Evolutionary conservation across 2,329 filamentous ascomycete species (phyloP), one percentile per base, ranked within the genome.

Genomic region (Pseudocercospora ulei): DNA sequence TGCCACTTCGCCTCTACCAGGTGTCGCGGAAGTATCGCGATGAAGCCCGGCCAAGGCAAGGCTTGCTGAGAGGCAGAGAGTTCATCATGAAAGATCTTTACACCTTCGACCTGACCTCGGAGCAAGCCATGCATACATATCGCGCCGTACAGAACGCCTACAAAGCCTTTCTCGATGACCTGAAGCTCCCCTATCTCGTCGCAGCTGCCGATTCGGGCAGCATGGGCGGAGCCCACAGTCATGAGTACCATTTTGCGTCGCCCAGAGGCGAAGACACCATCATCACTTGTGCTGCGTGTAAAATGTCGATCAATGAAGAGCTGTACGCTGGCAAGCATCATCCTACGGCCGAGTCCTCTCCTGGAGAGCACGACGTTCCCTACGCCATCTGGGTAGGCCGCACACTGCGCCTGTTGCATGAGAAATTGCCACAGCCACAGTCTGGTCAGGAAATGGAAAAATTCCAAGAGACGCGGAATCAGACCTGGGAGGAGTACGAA

Each of bases 51-150:
- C 90, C 90, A 12, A 75, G 90, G 19, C 83, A 93, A 52, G 90
- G 90, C 7, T 69, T 98, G 1, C 68, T 98, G 5, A 78, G 90
- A 6, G 82, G 84, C 1, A 78, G 86, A 45, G 90, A 98, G 56
- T 98, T 98, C 54, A 65, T 85, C 51, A 98, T 98, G 90, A 98
- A 98, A 62, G 90, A 98, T 60, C 72, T 98, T 1, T 98, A 98
- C 60, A 95, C 87, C 0, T 98, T 98, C 56, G 90, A 98, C 56
- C 65, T 71, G 22, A 79, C 71, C 3, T 59, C 69, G 0, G 64
- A 73, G 16, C 65, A 73, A n/a, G 88, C 88, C 1, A 66, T 87
- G n/a, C 64, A 73, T 34, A 94, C 88, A 0, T 98, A 98, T 52
- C 63, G 75, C 4, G 65, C 77, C 26, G 85, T 94, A 2, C 75